Base-by-base conservation (phyloP, 2,329 filamentous ascomycete genomes). In the Alternaria sp. region DNA sequence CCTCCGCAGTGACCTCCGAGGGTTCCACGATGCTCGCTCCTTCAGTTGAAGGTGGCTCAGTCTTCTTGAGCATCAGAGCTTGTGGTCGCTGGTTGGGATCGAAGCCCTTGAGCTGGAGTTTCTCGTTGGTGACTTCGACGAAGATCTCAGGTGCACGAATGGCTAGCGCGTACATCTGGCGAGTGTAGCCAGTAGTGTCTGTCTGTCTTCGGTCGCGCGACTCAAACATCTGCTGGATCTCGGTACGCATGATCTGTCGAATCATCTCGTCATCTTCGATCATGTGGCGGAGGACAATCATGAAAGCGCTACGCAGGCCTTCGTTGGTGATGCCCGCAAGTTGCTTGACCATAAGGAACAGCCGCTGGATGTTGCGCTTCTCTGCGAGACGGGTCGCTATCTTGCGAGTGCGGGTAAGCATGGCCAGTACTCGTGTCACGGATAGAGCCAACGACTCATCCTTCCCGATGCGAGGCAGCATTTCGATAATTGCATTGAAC, bases 341-440 rank as follows among this genome's bases (percentile, higher is more conserved):
- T 77, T 98, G 94, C 78, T 96, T 97, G 59, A 94, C 89, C 92
- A 98, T 97, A 53, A 97, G 87, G 79, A 99, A 98, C 22, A 99
- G 83, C 28, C 93, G 87, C 74, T 95, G 92, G 50, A 99, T 84
- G 70, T 97, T 96, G 74, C 90, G 91, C 81, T 93, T 97, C 75
- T 97, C 91, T 5, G 92, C 92, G 48, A 98, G 85, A 45, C 86
- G 83, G 65, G 88, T 86, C 2, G 95, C 94, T 63, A 96, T 85
- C 14, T 87, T 83, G 52, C 93, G 90, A 61, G 88, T 87, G 22
- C 96, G 88, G 1, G 95, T 97, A 30, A 99, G 83, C 63, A 97
- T 93, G 30, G 97, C 92, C 34, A 99, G 81, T 12, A 97, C 88
- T 41, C 95, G 89, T 49, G 92, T 86, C 12, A 96, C 87, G 0